These are phyloP conservation scores for Colletotrichum tamarilloi DNA, from an alignment of 2,329 filamentous ascomycete species.

Conservation along the genomic window DNA sequence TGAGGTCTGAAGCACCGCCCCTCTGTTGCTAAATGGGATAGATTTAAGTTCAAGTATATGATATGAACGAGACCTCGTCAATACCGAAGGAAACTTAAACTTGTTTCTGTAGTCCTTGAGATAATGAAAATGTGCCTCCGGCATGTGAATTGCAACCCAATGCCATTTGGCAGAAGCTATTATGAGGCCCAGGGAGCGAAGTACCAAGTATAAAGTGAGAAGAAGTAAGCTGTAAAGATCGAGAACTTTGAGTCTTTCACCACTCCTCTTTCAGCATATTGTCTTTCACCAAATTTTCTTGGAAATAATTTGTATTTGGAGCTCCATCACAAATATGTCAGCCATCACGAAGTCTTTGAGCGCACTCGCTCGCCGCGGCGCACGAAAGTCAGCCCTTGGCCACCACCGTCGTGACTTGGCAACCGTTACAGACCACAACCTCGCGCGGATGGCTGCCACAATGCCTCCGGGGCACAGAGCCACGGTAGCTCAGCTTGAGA, in stretches of 20 bases:
- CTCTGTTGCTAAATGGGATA: background rate
- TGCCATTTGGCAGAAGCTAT: background rate
- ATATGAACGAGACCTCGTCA: slow-evolving; percentile 13
- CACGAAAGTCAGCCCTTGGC: slow-evolving; percentile 2
- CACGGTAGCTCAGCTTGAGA: slow-evolving; percentile 44
- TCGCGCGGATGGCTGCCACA: slow-evolving; percentile 20
- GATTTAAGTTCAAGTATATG: slow-evolving; percentile 16
- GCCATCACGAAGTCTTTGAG: slow-evolving; percentile 17
- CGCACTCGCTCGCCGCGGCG: slow-evolving; percentile 14
- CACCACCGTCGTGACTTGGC: slow-evolving; percentile 22
- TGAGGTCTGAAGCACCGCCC: background rate
- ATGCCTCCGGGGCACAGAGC: slow-evolving; percentile 34
- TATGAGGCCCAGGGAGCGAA: background rate
- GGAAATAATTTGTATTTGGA: background rate
- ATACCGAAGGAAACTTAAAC: slow-evolving; percentile 16
- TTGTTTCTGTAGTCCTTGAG: background rate
- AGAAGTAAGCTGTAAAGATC: background rate
- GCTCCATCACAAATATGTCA: slow-evolving; percentile 4
- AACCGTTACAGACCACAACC: slow-evolving; percentile 27
- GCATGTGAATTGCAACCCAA: slow-evolving; percentile 12
- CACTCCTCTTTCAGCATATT: background rate
- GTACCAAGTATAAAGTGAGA: slow-evolving; percentile 13
- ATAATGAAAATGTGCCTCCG: background rate
- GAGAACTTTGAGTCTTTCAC: background rate
- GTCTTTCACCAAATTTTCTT: background rate